Evolutionary conservation across 2,329 filamentous ascomycete genomes (phyloP).

Genomic region (Sporothrix mexicana): DNA sequence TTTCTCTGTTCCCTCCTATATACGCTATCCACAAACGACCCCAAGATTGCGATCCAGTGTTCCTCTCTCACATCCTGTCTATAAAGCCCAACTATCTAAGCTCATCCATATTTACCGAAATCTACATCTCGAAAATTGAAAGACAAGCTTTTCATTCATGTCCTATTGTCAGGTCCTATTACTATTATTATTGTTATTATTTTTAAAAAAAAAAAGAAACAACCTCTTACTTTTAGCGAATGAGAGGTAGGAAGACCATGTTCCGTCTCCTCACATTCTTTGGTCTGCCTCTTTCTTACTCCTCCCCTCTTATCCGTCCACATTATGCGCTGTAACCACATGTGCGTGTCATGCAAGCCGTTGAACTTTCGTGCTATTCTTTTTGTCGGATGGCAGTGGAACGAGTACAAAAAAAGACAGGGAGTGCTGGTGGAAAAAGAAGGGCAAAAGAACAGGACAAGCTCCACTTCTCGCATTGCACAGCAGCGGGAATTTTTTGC

Average conservation of each 20-base stretch:
- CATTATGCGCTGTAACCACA: slow-evolving; percentile 24
- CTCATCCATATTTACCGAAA: neutral
- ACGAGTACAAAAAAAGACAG: neutral
- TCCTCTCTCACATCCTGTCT: neutral
- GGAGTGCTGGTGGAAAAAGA: neutral
- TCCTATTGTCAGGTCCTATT: no score
- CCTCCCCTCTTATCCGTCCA: neutral
- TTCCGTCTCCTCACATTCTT: no score
- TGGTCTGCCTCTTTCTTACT: neutral
- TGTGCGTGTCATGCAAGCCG: slow-evolving; percentile 17
- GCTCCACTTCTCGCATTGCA: slow-evolving; percentile 6
- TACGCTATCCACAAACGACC: neutral
- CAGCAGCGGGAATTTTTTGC: slow-evolving; percentile 26
- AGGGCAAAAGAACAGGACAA: neutral
- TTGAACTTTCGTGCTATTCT: neutral
- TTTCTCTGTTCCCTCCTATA: neutral
- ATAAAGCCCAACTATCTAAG: neutral
- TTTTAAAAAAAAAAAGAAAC: neutral
- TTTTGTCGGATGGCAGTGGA: slow-evolving; percentile 12
- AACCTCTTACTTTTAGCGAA: neutral
- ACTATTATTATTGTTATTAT: neutral
- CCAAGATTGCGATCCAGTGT: slow-evolving; percentile 11
- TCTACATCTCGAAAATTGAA: no score
- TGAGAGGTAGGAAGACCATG: no score
- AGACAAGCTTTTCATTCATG: no score